A percentile compares a stretch with the other conserved stretches of the same genome.
Conservation (phyloP, 257 asterid genomes). For the Solanum tarijense region DNA sequence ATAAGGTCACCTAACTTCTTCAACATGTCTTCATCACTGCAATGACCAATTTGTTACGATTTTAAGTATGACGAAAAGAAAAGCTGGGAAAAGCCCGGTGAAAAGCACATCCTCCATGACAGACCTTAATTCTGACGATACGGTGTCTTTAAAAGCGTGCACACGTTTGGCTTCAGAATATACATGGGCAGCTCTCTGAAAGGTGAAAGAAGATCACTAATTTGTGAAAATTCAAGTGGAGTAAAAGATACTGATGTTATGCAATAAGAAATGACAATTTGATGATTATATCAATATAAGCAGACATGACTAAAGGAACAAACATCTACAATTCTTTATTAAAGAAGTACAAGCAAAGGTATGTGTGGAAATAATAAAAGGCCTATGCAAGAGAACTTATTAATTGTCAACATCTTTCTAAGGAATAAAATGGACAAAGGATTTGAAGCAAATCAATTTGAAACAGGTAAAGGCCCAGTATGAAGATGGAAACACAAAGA, state of each 20-base stretch:
- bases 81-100: neutral
- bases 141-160: slow-evolving; percentile 72
- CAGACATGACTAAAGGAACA: neutral
- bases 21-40: slow-evolving; percentile 76
- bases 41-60: neutral
- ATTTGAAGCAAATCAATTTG: neutral
- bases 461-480: neutral
- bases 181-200: slow-evolving; percentile 91
- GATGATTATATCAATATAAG: neutral
- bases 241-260: neutral
- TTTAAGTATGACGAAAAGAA: neutral
- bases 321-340: neutral
- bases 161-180: slow-evolving; percentile 94
- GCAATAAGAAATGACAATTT: neutral
- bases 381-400: neutral
- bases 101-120: neutral
- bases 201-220: neutral
- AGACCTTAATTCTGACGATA: slow-evolving; percentile 57
- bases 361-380: neutral
- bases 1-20: slow-evolving; percentile 90
- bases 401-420: neutral
- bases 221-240: neutral
- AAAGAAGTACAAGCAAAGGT: neutral
- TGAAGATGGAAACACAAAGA: neutral
- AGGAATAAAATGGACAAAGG: neutral